Evolutionary conservation across 2,329 filamentous ascomycete species (phyloP).

Genomic region (Stagonosporopsis vannaccii): DNA sequence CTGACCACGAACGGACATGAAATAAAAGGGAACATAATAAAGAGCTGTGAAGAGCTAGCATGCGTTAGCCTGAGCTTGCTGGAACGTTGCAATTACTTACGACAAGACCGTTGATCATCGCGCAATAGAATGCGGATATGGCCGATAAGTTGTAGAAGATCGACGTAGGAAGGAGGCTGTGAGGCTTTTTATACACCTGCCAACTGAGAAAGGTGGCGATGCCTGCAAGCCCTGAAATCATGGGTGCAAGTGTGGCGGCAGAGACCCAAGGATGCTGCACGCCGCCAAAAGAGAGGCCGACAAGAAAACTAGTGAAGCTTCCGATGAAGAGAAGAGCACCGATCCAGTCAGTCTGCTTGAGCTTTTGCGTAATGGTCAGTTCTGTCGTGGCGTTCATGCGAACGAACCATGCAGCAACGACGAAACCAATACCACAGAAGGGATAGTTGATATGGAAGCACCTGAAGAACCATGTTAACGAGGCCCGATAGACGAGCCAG

Average conservation of each 20-base stretch:
- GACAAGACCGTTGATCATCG: constrained; percentile 54
- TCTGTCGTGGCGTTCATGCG: constrained; percentile 27
- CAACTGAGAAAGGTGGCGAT: constrained; percentile 47
- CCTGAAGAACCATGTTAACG: constrained; percentile 5
- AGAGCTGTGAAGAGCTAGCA: constrained; percentile 52
- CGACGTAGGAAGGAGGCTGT: constrained; percentile 49
- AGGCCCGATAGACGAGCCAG: background rate
- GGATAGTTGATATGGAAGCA: constrained; percentile 71
- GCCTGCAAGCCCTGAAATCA: constrained; percentile 45
- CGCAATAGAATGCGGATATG: constrained; percentile 51
- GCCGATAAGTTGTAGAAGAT: constrained; percentile 50
- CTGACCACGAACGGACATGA: constrained; percentile 46
- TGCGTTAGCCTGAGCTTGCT: background rate
- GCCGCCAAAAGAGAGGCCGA: constrained; percentile 55
- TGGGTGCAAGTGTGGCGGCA: constrained; percentile 50
- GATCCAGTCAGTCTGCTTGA: constrained; percentile 52
- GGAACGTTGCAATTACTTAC: constrained; percentile 36
- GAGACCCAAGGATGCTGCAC: constrained; percentile 49
- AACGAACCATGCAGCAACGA: constrained; percentile 34
- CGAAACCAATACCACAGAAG: constrained; percentile 50
- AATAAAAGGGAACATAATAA: constrained; percentile 55
- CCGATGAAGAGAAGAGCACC: constrained; percentile 52
- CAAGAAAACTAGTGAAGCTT: constrained; percentile 48
- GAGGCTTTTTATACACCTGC: constrained; percentile 43
- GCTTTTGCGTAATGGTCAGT: constrained; percentile 31